phyloP scores from a whole-genome alignment of 2,329 filamentous ascomycete species.

The Talaromyces sp. region DNA sequence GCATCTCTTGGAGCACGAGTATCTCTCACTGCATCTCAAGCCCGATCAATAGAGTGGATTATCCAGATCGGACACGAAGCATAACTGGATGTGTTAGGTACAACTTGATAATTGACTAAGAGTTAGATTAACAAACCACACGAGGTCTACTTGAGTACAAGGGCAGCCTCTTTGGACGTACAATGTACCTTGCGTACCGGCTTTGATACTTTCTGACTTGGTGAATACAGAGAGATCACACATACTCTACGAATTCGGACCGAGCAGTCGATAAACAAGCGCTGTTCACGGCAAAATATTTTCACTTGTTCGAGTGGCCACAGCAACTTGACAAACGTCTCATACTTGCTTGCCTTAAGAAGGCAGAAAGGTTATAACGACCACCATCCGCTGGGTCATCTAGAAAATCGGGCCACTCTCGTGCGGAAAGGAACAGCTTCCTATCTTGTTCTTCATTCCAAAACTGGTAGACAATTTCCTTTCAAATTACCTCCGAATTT shows the following conservation, averaged over 20 bases:
- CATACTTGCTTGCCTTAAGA: not conserved
- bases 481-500: not conserved
- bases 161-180: not conserved
- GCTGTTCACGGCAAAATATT: not conserved
- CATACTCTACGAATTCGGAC: not conserved
- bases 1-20: conserved; percentile 6
- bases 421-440: not conserved
- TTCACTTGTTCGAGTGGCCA: not conserved
- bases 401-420: not conserved
- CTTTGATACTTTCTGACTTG: not conserved
- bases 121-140: not conserved
- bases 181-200: not conserved
- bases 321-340: not conserved
- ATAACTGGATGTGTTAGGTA: not conserved
- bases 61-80: not conserved
- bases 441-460: not conserved
- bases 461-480: not conserved
- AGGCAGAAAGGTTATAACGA: not conserved
- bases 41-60: not conserved
- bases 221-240: not conserved
- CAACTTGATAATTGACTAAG: not conserved
- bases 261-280: not conserved
- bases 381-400: not conserved
- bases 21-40: not conserved
- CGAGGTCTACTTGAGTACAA: not conserved